These are phyloP conservation scores for Trichoderma oligosporum DNA, from an alignment of 2,329 filamentous ascomycete species.

Conservation along the genomic window DNA sequence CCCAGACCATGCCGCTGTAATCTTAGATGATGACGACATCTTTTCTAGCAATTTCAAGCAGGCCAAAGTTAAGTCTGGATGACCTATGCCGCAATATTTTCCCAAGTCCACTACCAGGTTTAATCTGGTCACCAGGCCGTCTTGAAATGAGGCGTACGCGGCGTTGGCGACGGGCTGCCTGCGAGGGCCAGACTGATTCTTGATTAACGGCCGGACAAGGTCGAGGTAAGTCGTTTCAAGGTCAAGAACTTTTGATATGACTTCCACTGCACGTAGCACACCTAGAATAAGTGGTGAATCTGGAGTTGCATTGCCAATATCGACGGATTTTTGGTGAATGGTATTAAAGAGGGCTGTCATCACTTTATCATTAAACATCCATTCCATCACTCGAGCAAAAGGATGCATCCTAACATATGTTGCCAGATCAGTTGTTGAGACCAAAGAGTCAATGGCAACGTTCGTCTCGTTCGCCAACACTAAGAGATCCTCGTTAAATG, in stretches of 20 bases:
- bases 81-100: constrained; percentile 79
- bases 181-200: constrained; percentile 58
- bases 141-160: constrained; percentile 84
- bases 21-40: constrained; percentile 76
- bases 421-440: constrained; percentile 69
- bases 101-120: constrained; percentile 77
- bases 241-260: constrained; percentile 77
- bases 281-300: constrained; percentile 80
- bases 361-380: constrained; percentile 93
- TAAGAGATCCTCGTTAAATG: constrained; percentile 92
- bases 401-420: constrained; percentile 85
- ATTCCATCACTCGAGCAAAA: constrained; percentile 93
- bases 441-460: constrained; percentile 69
- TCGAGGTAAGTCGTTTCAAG: constrained; percentile 89
- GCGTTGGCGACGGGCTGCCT: constrained; percentile 60
- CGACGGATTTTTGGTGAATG: constrained; percentile 70
- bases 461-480: constrained; percentile 76
- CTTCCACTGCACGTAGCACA: constrained; percentile 74
- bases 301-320: constrained; percentile 67
- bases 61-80: constrained; percentile 73
- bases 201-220: constrained; percentile 76
- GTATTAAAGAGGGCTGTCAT: constrained; percentile 73
- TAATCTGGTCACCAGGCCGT: constrained; percentile 79
- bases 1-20: constrained; percentile 66
- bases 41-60: constrained; percentile 81